These are phyloP conservation scores for Debaryomyces udenii DNA, from an alignment of 1,139 yeast species.

Conservation along the genomic window DNA sequence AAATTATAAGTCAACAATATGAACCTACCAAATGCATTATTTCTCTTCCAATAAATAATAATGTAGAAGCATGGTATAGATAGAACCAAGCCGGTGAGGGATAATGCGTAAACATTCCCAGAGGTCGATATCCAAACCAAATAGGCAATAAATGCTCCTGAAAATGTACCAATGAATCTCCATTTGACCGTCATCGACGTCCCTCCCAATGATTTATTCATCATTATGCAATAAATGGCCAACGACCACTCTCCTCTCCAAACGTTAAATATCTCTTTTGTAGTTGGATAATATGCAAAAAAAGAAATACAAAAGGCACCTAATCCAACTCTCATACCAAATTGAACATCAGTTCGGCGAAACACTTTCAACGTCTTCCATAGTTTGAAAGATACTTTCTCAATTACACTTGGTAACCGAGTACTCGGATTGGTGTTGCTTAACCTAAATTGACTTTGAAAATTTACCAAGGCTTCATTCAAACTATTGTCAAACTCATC, in stretches of 20 bases:
- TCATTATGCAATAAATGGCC: slow-evolving; percentile 77
- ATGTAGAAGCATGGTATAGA: slow-evolving; percentile 70
- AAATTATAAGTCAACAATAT: slow-evolving; percentile 76
- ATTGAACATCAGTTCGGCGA: slow-evolving; percentile 69
- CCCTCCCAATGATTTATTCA: slow-evolving; percentile 88
- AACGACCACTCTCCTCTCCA: slow-evolving; percentile 90
- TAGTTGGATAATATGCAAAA: slow-evolving; percentile 65
- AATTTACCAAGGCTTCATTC: slow-evolving; percentile 41
- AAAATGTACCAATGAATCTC: slow-evolving; percentile 73
- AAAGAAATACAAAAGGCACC: slow-evolving; percentile 71
- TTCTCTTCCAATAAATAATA: slow-evolving; percentile 65
- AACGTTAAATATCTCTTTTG: slow-evolving; percentile 55
- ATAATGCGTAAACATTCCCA: slow-evolving; percentile 58
- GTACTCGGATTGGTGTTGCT: neutral
- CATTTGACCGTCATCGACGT: slow-evolving; percentile 79
- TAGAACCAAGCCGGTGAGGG: slow-evolving; percentile 59
- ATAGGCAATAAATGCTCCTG: slow-evolving; percentile 70
- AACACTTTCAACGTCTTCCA: slow-evolving; percentile 40
- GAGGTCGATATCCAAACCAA: slow-evolving; percentile 59
- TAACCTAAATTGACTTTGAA: slow-evolving; percentile 34
- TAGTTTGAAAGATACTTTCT: slow-evolving; percentile 21
- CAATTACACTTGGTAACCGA: slow-evolving; percentile 11
- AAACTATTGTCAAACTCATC: slow-evolving; percentile 20
- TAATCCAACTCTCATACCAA: slow-evolving; percentile 76
- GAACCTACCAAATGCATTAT: slow-evolving; percentile 71